Evolutionary conservation across 768 basidiomycete genomes (phyloP).

Genomic region (Cystofilobasidium capitatum): DNA sequence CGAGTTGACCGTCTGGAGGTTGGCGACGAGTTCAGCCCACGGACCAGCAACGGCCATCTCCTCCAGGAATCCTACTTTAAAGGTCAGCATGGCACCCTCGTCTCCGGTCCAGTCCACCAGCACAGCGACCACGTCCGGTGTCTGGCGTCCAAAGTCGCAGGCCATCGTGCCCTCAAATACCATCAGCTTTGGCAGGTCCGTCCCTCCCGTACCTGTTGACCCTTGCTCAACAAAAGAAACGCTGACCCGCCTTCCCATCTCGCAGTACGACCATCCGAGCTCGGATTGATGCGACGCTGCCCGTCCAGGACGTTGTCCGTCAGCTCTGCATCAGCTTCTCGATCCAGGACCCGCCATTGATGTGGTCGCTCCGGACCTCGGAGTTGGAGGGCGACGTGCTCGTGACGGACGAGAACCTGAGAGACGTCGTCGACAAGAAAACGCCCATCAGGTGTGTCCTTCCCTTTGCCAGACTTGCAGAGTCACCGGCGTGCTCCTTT

Average conservation of each 20-base stretch:
- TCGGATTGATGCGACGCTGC: constrained; percentile 18
- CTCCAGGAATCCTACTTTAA: neutral
- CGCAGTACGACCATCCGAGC: constrained; percentile 5
- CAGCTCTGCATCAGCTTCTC: constrained; percentile 18
- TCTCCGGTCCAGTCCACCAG: neutral
- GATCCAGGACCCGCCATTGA: constrained; percentile 6
- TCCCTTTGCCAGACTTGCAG: no score
- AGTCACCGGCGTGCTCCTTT: no score
- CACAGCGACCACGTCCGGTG: neutral
- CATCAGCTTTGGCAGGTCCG: neutral
- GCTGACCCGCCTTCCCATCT: no score
- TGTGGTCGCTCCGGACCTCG: constrained; percentile 12
- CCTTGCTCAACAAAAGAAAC: no score
- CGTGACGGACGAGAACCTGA: constrained; percentile 77
- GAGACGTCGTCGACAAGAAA: constrained; percentile 68
- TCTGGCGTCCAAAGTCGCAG: constrained; percentile 8
- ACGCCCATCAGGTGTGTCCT: constrained; percentile 60
- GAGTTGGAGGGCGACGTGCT: constrained; percentile 59
- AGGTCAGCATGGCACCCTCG: neutral
- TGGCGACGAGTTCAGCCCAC: no score
- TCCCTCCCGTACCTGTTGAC: no score
- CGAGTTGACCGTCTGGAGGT: neutral
- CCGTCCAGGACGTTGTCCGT: constrained; percentile 13
- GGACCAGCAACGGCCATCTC: no score
- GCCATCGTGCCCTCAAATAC: neutral